Base-by-base conservation (phyloP, 2,329 filamentous ascomycete genomes). In the Stachybotrys chlorohalonatus region DNA sequence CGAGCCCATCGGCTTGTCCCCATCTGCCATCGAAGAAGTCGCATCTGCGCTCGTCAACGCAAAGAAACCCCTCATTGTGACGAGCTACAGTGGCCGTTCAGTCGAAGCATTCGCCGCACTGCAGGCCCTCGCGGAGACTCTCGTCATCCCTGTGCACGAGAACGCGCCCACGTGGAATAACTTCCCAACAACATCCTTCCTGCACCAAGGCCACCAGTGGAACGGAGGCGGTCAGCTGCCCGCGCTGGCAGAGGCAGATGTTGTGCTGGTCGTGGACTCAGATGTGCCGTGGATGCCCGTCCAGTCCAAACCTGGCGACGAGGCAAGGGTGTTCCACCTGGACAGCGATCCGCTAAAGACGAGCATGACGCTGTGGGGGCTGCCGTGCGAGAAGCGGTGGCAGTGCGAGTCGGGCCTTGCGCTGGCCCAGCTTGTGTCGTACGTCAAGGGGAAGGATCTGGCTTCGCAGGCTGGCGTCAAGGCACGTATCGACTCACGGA, bases 201-300 rank as follows among this genome's bases (percentile, higher is more conserved):
- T 84, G 56, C 86, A 90, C 61, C 82, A 78, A 1, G 81, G 72
- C 0, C 87, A 80, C 71, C 66, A 89, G 31, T 85, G 91, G 1
- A 68, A 93, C 52, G 78, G 84, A 45, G 93, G 85, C 62, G 89
- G 90, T 7, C 76, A 81, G 5, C 87, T 95, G 52, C 82, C 88
- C 2, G 76, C 77, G 36, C 88, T 95, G 66, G 79, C 78, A 56
- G 82, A 82, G 0, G 89, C 92, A 1, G 92, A 96, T 67, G 82
- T 90, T 32, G 94, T 96, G 58, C 61, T 96, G 1, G 85, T 95
- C 4, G 67, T 95, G 17, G 88, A 96, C 69, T 94, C 90, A 61
- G 91, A 96, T 66, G 90, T 95, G 0, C 91, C 92, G 0, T 96
- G 90, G 90, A 91, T 96, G 55, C 84, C 86, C 13, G 94, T 89